Conservation (phyloP, 1,139 yeast genomes). For the Geotrichum histeridarum region DNA sequence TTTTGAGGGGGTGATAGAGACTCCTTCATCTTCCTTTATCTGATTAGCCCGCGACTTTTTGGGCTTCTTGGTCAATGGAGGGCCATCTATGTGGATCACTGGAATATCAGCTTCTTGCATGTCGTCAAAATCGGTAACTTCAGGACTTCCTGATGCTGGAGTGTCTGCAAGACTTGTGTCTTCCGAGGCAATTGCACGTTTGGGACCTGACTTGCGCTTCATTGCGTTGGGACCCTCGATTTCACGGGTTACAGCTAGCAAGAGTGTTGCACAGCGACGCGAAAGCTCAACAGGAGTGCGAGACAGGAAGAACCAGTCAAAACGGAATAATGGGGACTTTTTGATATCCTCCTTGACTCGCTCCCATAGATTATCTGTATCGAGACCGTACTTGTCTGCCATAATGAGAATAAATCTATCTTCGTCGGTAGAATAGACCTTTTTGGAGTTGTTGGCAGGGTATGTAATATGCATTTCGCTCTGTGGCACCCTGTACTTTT, state of each 20-base stretch:
- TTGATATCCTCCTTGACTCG: conserved; percentile 72
- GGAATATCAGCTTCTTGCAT: conserved; percentile 21
- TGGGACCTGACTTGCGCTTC: conserved; percentile 22
- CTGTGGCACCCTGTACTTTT: conserved; percentile 60
- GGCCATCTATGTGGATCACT: conserved; percentile 11
- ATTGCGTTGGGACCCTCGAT: conserved; percentile 31
- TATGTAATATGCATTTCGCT: conserved; percentile 76
- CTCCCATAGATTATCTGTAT: conserved; percentile 68
- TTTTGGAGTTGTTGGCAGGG: conserved; percentile 78
- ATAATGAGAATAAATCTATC: conserved; percentile 74
- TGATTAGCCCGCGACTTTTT: conserved; percentile 24
- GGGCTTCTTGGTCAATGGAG: conserved; percentile 22
- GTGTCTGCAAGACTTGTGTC: conserved; percentile 19
- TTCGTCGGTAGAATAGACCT: conserved; percentile 78
- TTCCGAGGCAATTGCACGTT: conserved; percentile 7
- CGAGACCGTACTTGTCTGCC: conserved; percentile 76
- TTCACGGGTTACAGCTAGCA: conserved; percentile 39
- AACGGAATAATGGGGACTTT: conserved; percentile 67
- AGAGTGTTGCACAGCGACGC: conserved; percentile 74
- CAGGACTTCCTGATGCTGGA: conserved; percentile 24
- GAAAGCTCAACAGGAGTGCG: conserved; percentile 83
- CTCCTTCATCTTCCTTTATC: conserved; percentile 20
- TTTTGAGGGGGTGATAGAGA: background rate
- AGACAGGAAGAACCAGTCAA: conserved; percentile 87
- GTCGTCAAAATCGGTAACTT: conserved; percentile 22